Evolutionary conservation across 495 filamentous ascomycete species (phyloP), one percentile per base, ranked within the genome.

Genomic region (Penicillium bialowiezense): DNA sequence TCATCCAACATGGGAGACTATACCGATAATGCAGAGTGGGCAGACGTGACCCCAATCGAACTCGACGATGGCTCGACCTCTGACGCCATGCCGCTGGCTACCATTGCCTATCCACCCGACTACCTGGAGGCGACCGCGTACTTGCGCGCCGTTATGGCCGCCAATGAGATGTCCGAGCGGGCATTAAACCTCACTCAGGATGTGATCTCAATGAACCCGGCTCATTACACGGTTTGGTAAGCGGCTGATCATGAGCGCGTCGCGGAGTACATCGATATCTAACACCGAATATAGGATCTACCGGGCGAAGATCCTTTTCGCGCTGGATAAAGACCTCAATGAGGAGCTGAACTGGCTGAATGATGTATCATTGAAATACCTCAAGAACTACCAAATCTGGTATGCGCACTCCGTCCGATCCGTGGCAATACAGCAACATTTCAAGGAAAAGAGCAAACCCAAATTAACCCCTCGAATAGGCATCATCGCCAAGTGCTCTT

Each of bases 351-450:
- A 76, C 33, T 98, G 91, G 89, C 68, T 98, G 18, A 95, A 96
- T 60, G 72, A 77, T 2, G 78, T 95, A 14, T 86, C 93, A 3
- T 70, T 95, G 35, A 78, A 80, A 20, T 84, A 96, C 59, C 80
- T 92, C 59, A 98, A 98, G 65, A 98, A 97, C 65, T 98, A 97
- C 70, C 93, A 98, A 66, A 97, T 97, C 62, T 97, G 93, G 78
- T 81, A 68, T 14, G 44, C n/a, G n/a, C n/a, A n/a, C n/a, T n/a
- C n/a, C n/a, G n/a, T n/a, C n/a, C n/a, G n/a, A n/a, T n/a, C n/a
- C n/a, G n/a, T n/a, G n/a, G n/a, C n/a, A n/a, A n/a, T n/a, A n/a
- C n/a, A n/a, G n/a, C n/a, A n/a, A n/a, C n/a, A n/a, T n/a, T n/a
- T n/a, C n/a, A n/a, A n/a, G n/a, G n/a, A 45, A 23, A 26, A 23